Conservation (phyloP, 331 rosid species). For the Dryas integrifolia region DNA sequence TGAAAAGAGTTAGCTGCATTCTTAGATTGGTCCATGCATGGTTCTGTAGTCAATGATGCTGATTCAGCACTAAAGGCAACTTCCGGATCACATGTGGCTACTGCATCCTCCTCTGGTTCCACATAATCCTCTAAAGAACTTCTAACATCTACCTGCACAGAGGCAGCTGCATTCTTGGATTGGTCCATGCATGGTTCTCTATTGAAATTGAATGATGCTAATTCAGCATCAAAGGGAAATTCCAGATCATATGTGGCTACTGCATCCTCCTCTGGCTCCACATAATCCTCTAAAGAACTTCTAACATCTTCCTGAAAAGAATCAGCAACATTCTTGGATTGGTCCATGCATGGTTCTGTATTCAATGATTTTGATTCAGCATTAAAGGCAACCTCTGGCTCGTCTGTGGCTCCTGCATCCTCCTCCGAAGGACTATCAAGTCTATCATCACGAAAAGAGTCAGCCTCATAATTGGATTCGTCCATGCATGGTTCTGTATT, state of each 20-base stretch:
- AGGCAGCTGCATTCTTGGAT: conserved; percentile 7
- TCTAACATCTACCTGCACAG: conserved; percentile 24
- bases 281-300: background rate
- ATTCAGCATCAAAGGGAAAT: conserved; percentile 24
- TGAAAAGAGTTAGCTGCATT: background rate
- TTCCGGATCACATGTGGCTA: background rate
- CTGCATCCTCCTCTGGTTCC: conserved; percentile 20
- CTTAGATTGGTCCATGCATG: background rate
- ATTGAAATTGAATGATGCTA: conserved; percentile 8
- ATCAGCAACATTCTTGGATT: conserved; percentile 10
- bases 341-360: background rate
- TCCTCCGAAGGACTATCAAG: conserved; percentile 9
- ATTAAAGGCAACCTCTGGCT: conserved; percentile 23
- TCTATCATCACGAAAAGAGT: conserved; percentile 22
- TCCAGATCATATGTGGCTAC: conserved; percentile 26
- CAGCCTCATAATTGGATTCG: conserved; percentile 1
- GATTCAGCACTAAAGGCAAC: background rate
- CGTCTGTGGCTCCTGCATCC: conserved; percentile 21
- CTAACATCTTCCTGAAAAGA: conserved; percentile 25
- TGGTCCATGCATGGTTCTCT: conserved; percentile 15
- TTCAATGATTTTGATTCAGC: conserved; percentile 19
- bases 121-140: conserved; percentile 21
- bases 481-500: conserved; percentile 18
- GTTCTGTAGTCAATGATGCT: background rate
- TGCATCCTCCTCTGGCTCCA: conserved; percentile 20